Evolutionary conservation across 805 yeast species (phyloP), one percentile per base, ranked within the genome.

Genomic region (Monosporozyma servazzii): DNA sequence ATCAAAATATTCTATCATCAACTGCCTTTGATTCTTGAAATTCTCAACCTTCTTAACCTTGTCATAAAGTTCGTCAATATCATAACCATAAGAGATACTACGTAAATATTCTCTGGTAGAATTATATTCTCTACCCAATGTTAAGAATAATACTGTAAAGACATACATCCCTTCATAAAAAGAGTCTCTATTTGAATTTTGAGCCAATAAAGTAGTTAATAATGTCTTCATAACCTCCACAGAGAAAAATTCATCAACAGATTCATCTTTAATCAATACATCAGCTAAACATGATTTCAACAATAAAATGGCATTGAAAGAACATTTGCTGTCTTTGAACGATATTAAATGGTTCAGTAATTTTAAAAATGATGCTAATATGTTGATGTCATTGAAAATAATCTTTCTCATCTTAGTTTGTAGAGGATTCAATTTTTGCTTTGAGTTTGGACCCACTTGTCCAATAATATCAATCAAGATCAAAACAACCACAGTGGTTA

Each of bases 151-250:
- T 2, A 85, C 80, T 0, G 96, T 85, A 53, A 91, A 76, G 1
- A 95, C 86, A 52, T 86, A 83, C n/a, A 95, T 90, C 0, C 95
- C 96, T 65, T 91, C 99, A 17, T 84, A 79, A 57, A 90, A 95
- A 0, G 93, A 86, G 60, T 91, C 99, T 45, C 78, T 79, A 66
- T 86, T 88, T 54, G 86, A 82, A 51, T 81, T 84, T 60, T 87
- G 93, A 47, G 78, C 72, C 48, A 91, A 70, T 3, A 91, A 81
- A 36, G 75, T 74, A 17, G 88, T 62, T 50, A 91, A 74, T 0
- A 93, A 74, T 57, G 85, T 84, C 54, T 87, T 79, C 62, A 90
- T 75, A 51, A 80, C 78, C 30, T 80, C 80, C 18, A 62, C 53
- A 31, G 74, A 69, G 48, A 73, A 67, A 51, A 66, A 71, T 54